Conservation (phyloP, 371 early-diverging fungal species). For the Ordospora colligata region DNA sequence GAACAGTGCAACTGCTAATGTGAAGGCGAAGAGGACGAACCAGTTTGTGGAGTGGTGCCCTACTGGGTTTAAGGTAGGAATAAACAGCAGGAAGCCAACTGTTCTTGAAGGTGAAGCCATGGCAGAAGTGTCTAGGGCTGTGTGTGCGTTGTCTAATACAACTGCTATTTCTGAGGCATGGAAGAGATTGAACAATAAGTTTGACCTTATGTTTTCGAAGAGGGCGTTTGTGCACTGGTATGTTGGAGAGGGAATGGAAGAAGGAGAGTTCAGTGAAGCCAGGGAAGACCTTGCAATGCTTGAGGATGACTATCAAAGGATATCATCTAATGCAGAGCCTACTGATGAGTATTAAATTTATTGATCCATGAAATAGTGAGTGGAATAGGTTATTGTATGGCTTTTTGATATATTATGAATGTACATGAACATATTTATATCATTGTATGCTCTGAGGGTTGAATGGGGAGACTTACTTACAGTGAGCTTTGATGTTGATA, state of each 20-base stretch:
- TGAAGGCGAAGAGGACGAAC: slow-evolving; percentile 69
- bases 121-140: slow-evolving; percentile 79
- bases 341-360: slow-evolving; percentile 37
- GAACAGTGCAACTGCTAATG: slow-evolving; percentile 71
- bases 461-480: no score
- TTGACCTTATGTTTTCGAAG: slow-evolving; percentile 87
- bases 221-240: slow-evolving; percentile 97
- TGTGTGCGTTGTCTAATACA: slow-evolving; percentile 84
- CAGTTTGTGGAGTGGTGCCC: slow-evolving; percentile 96
- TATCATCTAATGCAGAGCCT: not conserved
- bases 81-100: slow-evolving; percentile 77
- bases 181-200: slow-evolving; percentile 83
- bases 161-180: slow-evolving; percentile 90
- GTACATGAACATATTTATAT: no score
- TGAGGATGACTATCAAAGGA: slow-evolving; percentile 79
- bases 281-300: slow-evolving; percentile 96
- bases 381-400: no score
- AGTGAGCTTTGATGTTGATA: no score
- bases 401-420: no score
- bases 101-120: slow-evolving; percentile 80
- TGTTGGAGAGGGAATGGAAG: slow-evolving; percentile 80
- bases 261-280: slow-evolving; percentile 97
- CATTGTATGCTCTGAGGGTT: no score
- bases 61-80: slow-evolving; percentile 90
- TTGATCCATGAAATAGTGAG: not conserved